Percentiles rank a stretch among this genome's conserved stretches.
phyloP scores from a whole-genome alignment of 352 stramenopile species.

The Pythium aquatile region DNA sequence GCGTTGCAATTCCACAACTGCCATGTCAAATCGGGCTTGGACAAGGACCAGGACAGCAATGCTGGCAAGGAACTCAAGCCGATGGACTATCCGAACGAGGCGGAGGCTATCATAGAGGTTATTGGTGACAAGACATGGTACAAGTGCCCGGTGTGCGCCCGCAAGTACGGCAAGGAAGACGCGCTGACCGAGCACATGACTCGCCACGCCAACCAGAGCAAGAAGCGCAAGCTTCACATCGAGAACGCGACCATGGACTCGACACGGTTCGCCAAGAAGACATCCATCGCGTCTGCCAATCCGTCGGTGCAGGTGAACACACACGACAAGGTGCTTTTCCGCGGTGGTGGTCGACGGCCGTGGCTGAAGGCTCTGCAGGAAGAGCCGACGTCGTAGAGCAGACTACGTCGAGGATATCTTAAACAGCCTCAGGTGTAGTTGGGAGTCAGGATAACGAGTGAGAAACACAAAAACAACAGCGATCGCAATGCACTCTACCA shows the following conservation, averaged over 20 bases:
- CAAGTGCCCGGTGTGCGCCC: conserved; percentile 78
- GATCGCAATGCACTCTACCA: not conserved
- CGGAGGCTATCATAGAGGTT: conserved; percentile 69
- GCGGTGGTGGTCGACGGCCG: conserved; percentile 60
- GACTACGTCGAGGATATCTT: not conserved
- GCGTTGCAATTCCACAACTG: conserved; percentile 88
- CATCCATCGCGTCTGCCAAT: conserved; percentile 79
- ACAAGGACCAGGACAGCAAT: conserved; percentile 34
- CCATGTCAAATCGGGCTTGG: conserved; percentile 34
- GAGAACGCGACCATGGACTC: conserved; percentile 79
- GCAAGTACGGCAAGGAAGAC: conserved; percentile 80
- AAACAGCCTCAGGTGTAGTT: not conserved
- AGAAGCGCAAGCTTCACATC: conserved; percentile 86
- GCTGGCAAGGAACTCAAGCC: conserved; percentile 43
- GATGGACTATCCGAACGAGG: conserved; percentile 63
- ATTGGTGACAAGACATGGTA: conserved; percentile 85
- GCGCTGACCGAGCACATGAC: conserved; percentile 73
- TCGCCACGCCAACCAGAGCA: conserved; percentile 82
- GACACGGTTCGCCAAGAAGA: conserved; percentile 75
- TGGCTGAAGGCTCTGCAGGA: conserved; percentile 79
- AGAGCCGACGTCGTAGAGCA: conserved; percentile 22
- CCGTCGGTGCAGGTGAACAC: conserved; percentile 87
- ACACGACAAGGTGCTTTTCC: conserved; percentile 84
- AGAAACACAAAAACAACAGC: conserved; percentile 3
- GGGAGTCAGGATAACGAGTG: not conserved